Evolutionary conservation across 2,329 filamentous ascomycete genomes (phyloP).

Genomic region (Davidsoniella virescens): DNA sequence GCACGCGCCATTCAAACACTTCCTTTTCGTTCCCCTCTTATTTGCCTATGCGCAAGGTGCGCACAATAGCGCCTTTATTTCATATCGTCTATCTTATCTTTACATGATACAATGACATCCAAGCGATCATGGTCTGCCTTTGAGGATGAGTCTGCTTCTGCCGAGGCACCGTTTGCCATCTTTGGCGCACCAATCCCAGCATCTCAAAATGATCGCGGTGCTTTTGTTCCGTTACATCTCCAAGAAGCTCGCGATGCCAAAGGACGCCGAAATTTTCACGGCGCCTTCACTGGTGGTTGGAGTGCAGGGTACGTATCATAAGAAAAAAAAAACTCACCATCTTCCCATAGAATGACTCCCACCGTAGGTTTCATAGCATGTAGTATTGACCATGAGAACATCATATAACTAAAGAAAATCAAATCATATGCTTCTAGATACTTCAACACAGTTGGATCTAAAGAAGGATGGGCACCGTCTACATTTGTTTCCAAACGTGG

Average conservation of each 20-base stretch:
- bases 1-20: too few relatives aligned
- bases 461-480: slow-evolving; percentile 91
- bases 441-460: slow-evolving; percentile 95
- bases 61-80: too few relatives aligned
- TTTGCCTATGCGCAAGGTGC: too few relatives aligned
- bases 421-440: slow-evolving; percentile 40
- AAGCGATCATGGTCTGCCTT: slow-evolving; percentile 69
- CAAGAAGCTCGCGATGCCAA: slow-evolving; percentile 91
- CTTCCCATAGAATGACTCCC: not conserved
- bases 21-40: too few relatives aligned
- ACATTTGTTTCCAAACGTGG: slow-evolving; percentile 81
- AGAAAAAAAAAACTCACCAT: not conserved
- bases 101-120: slow-evolving; percentile 40
- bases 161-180: slow-evolving; percentile 54
- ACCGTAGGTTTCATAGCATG: not conserved
- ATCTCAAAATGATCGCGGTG: slow-evolving; percentile 74
- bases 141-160: slow-evolving; percentile 52
- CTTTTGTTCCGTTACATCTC: slow-evolving; percentile 92
- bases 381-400: not conserved
- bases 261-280: slow-evolving; percentile 79
- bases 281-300: slow-evolving; percentile 91
- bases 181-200: slow-evolving; percentile 78
- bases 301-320: slow-evolving; percentile 57
- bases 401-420: slow-evolving; percentile 14
- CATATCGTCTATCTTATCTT: too few relatives aligned